phyloP scores from a whole-genome alignment of 768 basidiomycete species.

The Myochromella boudieri region DNA sequence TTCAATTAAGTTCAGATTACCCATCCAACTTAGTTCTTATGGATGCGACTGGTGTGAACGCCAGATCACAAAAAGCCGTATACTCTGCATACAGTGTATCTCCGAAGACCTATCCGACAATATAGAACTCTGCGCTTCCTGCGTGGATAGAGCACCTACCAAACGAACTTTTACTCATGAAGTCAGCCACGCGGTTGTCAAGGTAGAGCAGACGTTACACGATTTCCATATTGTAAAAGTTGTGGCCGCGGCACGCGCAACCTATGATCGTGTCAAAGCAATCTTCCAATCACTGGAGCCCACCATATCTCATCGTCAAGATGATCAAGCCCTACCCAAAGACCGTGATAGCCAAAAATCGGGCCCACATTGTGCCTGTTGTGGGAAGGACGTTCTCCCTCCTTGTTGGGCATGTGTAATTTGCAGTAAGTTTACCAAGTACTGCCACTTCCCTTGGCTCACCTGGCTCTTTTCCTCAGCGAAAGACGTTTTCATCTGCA shows the following conservation, averaged over 20 bases:
- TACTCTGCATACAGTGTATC: conserved; percentile 33
- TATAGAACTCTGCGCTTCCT: conserved; percentile 31
- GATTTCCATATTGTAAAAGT: conserved; percentile 29
- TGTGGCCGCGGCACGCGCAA: conserved; percentile 24
- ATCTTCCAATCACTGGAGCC: conserved; percentile 26
- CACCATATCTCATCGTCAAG: conserved; percentile 1
- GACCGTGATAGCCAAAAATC: background rate
- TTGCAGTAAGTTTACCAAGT: conserved; percentile 10
- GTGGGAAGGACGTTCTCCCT: conserved; percentile 15
- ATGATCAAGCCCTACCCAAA: background rate
- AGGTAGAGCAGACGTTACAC: conserved; percentile 30
- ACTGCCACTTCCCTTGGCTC: background rate
- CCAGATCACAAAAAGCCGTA: conserved; percentile 29
- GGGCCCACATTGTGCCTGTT: conserved; percentile 12
- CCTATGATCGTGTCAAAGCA: conserved; percentile 24
- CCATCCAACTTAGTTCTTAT: conserved; percentile 20
- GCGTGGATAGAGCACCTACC: conserved; percentile 27
- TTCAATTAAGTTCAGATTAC: background rate
- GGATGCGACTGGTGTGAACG: conserved; percentile 33
- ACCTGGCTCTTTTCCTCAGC: conserved; percentile 17
- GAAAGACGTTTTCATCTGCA: conserved; percentile 31
- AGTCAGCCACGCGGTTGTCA: conserved; percentile 29
- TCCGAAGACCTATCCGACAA: conserved; percentile 32
- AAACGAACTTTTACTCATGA: conserved; percentile 32
- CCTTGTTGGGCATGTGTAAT: conserved; percentile 23